Conservation (phyloP, 2,329 filamentous ascomycete species). For the Trichophyton schoenleinii region DNA sequence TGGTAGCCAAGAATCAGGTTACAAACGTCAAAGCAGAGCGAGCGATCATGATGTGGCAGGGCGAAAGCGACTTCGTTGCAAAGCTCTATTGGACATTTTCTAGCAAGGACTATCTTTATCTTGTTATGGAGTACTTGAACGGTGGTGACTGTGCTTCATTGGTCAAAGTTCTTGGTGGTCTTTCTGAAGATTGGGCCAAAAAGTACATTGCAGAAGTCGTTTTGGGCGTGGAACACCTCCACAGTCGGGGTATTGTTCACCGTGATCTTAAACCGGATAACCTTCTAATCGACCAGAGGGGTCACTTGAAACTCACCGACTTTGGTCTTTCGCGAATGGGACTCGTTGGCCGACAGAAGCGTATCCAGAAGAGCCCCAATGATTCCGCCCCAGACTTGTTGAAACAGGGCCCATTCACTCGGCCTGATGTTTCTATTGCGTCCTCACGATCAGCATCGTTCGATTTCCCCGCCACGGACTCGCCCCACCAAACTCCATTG, state of each 20-base stretch:
- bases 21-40: constrained; percentile 97
- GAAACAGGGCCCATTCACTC: constrained; percentile 81
- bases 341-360: constrained; percentile 88
- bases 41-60: constrained; percentile 99
- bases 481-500: constrained; percentile 71
- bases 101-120: constrained; percentile 95
- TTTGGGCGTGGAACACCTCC: constrained; percentile 90
- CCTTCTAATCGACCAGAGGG: constrained; percentile 88
- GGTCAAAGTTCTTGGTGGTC: constrained; percentile 81
- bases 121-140: constrained; percentile 98
- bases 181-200: constrained; percentile 95
- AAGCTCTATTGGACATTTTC: constrained; percentile 99
- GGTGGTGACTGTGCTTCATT: constrained; percentile 93
- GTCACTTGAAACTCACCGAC: constrained; percentile 91
- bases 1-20: constrained; percentile 99
- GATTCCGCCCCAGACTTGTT: constrained; percentile 87
- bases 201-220: constrained; percentile 96
- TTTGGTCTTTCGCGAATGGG: constrained; percentile 97
- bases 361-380: constrained; percentile 62
- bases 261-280: constrained; percentile 96
- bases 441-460: constrained; percentile 91
- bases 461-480: constrained; percentile 68
- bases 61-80: constrained; percentile 95
- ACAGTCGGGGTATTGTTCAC: constrained; percentile 89
- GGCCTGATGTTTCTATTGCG: constrained; percentile 64